Percentiles rank a stretch among this genome's conserved stretches.
These are phyloP conservation scores for Pisolithus albus DNA, from an alignment of 768 basidiomycete genomes.

Conservation along the genomic window DNA sequence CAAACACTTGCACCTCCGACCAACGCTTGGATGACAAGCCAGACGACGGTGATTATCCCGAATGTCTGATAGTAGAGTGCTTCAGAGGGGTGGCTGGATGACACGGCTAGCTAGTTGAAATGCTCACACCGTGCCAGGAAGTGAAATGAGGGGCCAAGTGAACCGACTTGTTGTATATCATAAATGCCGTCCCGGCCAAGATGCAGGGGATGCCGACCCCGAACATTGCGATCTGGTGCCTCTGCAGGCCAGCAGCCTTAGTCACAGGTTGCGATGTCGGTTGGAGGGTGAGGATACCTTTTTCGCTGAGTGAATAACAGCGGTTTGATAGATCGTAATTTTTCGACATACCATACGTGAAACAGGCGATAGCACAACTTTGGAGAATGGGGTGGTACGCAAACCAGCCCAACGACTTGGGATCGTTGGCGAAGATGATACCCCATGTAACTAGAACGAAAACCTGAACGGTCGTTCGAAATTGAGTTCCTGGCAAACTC, in stretches of 20 bases:
- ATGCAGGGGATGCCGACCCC: slow-evolving; percentile 51
- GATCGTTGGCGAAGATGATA: slow-evolving; percentile 39
- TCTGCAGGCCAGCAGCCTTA: slow-evolving; percentile 58
- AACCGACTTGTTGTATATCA: slow-evolving; percentile 55
- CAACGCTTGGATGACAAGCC: slow-evolving; percentile 54
- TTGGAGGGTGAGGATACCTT: slow-evolving; percentile 71
- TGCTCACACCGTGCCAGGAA: slow-evolving; percentile 68
- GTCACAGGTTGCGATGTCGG: slow-evolving; percentile 61
- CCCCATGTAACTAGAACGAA: slow-evolving; percentile 40
- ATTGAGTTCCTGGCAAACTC: slow-evolving; percentile 1
- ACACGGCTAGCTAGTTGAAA: background rate
- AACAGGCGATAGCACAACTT: slow-evolving; percentile 44
- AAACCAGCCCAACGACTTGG: slow-evolving; percentile 50
- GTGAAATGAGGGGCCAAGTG: slow-evolving; percentile 51
- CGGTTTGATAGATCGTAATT: background rate
- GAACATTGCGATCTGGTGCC: slow-evolving; percentile 63
- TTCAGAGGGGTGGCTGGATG: background rate
- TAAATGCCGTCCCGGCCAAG: slow-evolving; percentile 51
- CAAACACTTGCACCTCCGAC: slow-evolving; percentile 75
- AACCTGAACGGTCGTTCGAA: slow-evolving; percentile 24
- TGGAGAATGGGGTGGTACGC: slow-evolving; percentile 61
- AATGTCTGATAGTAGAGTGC: slow-evolving; percentile 38
- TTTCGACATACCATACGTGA: slow-evolving; percentile 51
- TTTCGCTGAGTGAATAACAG: background rate
- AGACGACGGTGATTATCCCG: slow-evolving; percentile 54